phyloP scores from a whole-genome alignment of 2,329 filamentous ascomycete genomes.

The Zymoseptoria ardabiliae region DNA sequence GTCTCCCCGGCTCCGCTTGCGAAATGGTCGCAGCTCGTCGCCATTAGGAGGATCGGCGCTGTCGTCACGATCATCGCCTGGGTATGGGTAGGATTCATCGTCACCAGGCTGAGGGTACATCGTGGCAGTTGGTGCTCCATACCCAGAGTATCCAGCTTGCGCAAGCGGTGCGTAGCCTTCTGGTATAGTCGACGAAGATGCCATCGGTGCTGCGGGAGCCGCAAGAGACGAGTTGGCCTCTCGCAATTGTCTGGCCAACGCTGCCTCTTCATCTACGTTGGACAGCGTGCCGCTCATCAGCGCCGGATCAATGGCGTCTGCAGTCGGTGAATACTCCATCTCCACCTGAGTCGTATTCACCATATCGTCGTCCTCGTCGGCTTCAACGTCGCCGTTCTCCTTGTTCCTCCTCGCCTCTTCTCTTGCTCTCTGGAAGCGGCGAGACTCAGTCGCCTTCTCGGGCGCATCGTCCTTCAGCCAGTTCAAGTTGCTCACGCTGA shows the following conservation, averaged over 20 bases:
- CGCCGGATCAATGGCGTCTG: slow-evolving; percentile 29
- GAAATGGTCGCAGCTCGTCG: slow-evolving; percentile 18
- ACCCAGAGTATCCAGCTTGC: slow-evolving; percentile 23
- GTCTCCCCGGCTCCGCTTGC: slow-evolving; percentile 22
- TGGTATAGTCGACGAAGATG: slow-evolving; percentile 19
- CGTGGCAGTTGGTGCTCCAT: slow-evolving; percentile 20
- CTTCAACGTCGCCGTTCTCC: slow-evolving; percentile 31
- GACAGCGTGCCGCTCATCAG: slow-evolving; percentile 19
- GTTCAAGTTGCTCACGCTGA: slow-evolving; percentile 75
- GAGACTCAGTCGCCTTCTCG: slow-evolving; percentile 29
- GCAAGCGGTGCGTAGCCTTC: slow-evolving; percentile 28
- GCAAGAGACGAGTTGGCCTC: slow-evolving; percentile 25
- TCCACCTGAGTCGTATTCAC: slow-evolving; percentile 32
- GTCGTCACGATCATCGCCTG: slow-evolving; percentile 18
- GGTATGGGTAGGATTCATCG: slow-evolving; percentile 23
- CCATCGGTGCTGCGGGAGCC: slow-evolving; percentile 23
- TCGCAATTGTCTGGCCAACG: slow-evolving; percentile 24
- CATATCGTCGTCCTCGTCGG: slow-evolving; percentile 38
- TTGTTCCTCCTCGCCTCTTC: slow-evolving; percentile 49
- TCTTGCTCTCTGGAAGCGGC: slow-evolving; percentile 35
- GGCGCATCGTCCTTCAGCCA: slow-evolving; percentile 61
- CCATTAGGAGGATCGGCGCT: slow-evolving; percentile 21
- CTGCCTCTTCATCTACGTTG: slow-evolving; percentile 22
- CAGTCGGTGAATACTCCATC: slow-evolving; percentile 37
- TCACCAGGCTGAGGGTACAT: slow-evolving; percentile 27